These are phyloP conservation scores for Thalassiosira allenii DNA, from an alignment of 352 stramenopile species.

Conservation along the genomic window DNA sequence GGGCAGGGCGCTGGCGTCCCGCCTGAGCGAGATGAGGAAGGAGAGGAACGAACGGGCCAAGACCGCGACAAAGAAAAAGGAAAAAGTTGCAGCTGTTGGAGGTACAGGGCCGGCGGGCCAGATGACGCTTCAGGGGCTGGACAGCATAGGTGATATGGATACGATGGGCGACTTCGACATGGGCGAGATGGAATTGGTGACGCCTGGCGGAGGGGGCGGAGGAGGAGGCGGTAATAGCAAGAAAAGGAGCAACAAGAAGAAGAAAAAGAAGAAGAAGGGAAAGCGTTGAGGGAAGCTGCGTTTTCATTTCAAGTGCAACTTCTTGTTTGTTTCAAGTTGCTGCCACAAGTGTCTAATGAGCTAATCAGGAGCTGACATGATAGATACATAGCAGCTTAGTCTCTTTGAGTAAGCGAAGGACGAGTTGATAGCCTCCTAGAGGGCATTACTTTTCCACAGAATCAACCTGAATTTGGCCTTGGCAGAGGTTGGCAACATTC, in stretches of 20 bases:
- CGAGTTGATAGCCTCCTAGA: no score
- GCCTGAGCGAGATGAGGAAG: conserved; percentile 74
- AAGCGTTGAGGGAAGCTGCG: conserved; percentile 73
- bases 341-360: no score
- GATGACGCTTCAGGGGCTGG: conserved; percentile 30
- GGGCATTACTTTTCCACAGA: no score
- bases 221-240: conserved; percentile 74
- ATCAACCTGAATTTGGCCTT: no score
- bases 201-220: conserved; percentile 54
- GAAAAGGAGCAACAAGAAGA: conserved; percentile 77
- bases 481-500: no score
- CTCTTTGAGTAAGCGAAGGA: no score
- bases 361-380: no score
- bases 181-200: conserved; percentile 30
- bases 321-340: no score
- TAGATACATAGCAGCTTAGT: no score
- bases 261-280: conserved; percentile 74
- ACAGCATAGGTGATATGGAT: not conserved
- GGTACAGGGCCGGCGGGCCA: conserved; percentile 57
- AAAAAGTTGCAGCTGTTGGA: conserved; percentile 75
- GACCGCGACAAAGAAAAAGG: conserved; percentile 78
- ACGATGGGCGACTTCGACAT: conserved; percentile 12
- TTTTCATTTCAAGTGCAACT: conserved; percentile 61
- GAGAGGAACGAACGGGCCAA: conserved; percentile 68
- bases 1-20: conserved; percentile 65